Evolutionary conservation across 495 filamentous ascomycete genomes (phyloP).

Genomic region (Penicillium paxilli): DNA sequence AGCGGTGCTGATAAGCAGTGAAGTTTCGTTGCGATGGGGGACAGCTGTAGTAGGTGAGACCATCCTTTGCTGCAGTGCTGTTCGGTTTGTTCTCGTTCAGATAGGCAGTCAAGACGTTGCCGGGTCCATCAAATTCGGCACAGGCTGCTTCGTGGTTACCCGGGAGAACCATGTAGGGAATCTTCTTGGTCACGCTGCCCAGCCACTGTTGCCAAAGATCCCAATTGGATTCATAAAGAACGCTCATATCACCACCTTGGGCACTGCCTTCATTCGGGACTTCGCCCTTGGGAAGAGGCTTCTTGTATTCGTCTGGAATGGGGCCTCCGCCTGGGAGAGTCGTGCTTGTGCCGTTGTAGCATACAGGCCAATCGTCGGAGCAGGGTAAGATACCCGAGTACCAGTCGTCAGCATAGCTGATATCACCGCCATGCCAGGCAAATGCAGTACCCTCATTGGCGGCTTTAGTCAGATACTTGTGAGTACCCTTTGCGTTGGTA

Average conservation of each 20-base stretch:
- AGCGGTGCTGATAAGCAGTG: conserved; percentile 54
- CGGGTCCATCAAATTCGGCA: conserved; percentile 51
- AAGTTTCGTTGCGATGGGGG: conserved; percentile 56
- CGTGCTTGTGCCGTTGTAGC: conserved; percentile 51
- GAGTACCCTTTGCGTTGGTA: conserved; percentile 49
- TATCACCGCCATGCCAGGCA: conserved; percentile 53
- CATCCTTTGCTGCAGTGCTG: conserved; percentile 23
- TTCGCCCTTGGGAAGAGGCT: conserved; percentile 48
- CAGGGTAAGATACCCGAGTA: conserved; percentile 53
- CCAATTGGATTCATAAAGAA: conserved; percentile 50
- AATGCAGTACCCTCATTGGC: conserved; percentile 42
- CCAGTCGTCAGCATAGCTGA: conserved; percentile 52
- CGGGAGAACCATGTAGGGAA: conserved; percentile 49
- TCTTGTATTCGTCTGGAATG: conserved; percentile 36
- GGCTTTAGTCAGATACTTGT: conserved; percentile 39
- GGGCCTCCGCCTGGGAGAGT: conserved; percentile 34
- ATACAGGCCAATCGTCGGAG: conserved; percentile 48
- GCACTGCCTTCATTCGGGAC: conserved; percentile 49
- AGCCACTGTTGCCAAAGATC: conserved; percentile 52
- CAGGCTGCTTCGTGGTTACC: conserved; percentile 52
- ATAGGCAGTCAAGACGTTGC: conserved; percentile 48
- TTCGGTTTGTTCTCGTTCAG: conserved; percentile 37
- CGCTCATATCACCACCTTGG: conserved; percentile 50
- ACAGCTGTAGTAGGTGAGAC: conserved; percentile 54
- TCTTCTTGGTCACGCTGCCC: conserved; percentile 35